Evolutionary conservation across 768 basidiomycete genomes (phyloP), one percentile per base, ranked within the genome.

Genomic region (Lentinula raphanica): DNA sequence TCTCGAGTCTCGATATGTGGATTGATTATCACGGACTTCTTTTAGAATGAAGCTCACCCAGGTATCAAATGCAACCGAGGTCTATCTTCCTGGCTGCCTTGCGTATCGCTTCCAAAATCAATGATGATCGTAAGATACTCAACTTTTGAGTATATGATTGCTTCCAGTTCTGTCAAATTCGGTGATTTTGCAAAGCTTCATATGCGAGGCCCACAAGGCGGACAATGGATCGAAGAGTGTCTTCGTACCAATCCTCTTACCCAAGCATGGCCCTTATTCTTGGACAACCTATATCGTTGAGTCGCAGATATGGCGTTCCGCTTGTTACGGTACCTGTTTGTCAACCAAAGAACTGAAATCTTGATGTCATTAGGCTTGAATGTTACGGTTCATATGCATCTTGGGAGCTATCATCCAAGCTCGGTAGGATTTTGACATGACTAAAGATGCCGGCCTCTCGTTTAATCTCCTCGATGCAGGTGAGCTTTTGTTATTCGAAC

Each of bases 261-360:
- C 8, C 87, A 92, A 72, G 83, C 97, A 48, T 98, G 64, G 73
- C 98, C 36, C 92, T 97, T 63, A 98, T 99, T 70, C 79, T 98
- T 48, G n/a, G 97, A 99, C 73, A 97, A 98, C 73, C 75, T 98
- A 15, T 98, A 95, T 69, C 87, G 91, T 86, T 99, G 49, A 94
- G 94, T 4, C 83, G 92, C 71, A 98, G 98, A 72, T 99, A 94
- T 62, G 97, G 97, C n/a, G 95, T 96, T 0, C 85, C 94, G 1
- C 79, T 98, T 46, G 78, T 74, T 25, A 79, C 85, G 13, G 94
- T 97, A 21, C 90, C 91, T 3, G 21, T 80, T 99, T 54, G 74
- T 77, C 13, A 90, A 86, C 96, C 1, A 79, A 79, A 63, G 86
- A 90, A 64, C 79, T 98, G 27, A 73, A 35, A 76, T 31, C 79